Conservation (phyloP, 441 rosid genomes). For the Corymbia calophylla region DNA sequence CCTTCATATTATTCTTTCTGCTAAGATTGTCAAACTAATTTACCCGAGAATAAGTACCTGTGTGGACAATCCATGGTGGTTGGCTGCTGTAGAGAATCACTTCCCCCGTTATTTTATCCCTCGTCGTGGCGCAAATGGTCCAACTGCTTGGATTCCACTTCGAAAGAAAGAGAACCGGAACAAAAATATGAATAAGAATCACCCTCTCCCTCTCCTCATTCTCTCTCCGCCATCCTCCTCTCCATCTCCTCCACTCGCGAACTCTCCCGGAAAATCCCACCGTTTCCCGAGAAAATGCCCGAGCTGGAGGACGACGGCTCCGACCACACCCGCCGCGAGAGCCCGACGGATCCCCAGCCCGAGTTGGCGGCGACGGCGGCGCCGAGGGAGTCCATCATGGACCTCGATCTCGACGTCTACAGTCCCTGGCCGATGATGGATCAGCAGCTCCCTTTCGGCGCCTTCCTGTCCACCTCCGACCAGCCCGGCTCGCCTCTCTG, state of each 20-base stretch:
- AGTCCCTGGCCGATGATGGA: slow-evolving; percentile 56
- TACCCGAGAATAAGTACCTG: not conserved
- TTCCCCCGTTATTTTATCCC: not conserved
- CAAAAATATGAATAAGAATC: not conserved
- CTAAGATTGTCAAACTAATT: not conserved
- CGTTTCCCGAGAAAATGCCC: slow-evolving; percentile 33
- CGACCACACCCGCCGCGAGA: not conserved
- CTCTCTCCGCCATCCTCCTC: not conserved
- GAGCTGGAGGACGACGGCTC: slow-evolving; percentile 40
- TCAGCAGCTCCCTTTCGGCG: slow-evolving; percentile 35
- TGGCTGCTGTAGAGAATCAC: not conserved
- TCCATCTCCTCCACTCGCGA: slow-evolving; percentile 7
- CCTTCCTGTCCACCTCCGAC: slow-evolving; percentile 36
- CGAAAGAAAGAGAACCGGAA: not conserved
- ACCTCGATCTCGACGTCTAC: slow-evolving; percentile 61
- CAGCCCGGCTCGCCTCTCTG: slow-evolving; percentile 88
- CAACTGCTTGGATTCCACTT: not conserved
- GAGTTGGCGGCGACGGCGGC: not conserved
- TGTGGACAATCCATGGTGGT: not conserved
- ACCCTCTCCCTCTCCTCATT: not conserved
- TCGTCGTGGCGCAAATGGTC: not conserved
- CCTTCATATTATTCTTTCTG: too few species aligned
- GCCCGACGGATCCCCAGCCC: slow-evolving; percentile 8
- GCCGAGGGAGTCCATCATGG: slow-evolving; percentile 23
- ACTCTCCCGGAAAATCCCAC: slow-evolving; percentile 5